Percentiles rank a stretch among this genome's conserved stretches.
These are phyloP conservation scores for Nakaseomyces nivariensis DNA, from an alignment of 1,139 yeast species.

Conservation along the genomic window DNA sequence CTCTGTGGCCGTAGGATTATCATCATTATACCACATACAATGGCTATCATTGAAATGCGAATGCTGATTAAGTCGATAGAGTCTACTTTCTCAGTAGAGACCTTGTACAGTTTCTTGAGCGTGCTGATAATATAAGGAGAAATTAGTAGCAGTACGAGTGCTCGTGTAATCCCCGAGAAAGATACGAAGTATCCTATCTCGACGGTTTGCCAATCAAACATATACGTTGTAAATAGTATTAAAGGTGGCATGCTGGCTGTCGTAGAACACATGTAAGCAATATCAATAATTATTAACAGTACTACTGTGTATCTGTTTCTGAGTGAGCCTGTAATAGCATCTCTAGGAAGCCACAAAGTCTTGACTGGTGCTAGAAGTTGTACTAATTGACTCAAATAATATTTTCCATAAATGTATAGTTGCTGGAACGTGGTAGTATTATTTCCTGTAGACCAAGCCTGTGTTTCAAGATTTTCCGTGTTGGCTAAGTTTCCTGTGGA, in stretches of 20 bases:
- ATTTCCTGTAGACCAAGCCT: conserved; percentile 1
- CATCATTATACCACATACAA: conserved; percentile 35
- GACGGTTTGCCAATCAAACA: conserved; percentile 50
- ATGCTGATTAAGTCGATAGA: conserved; percentile 42
- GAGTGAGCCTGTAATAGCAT: conserved; percentile 24
- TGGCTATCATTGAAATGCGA: conserved; percentile 27
- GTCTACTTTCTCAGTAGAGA: conserved; percentile 37
- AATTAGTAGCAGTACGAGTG: conserved; percentile 34
- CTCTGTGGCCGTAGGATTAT: conserved; percentile 31
- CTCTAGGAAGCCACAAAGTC: conserved; percentile 34
- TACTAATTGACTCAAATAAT: conserved; percentile 4
- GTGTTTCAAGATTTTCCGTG: conserved; percentile 7
- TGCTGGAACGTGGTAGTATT: not conserved
- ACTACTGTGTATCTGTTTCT: conserved; percentile 39
- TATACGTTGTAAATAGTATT: conserved; percentile 48
- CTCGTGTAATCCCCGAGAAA: conserved; percentile 39
- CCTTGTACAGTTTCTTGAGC: conserved; percentile 28
- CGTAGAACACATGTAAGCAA: conserved; percentile 30
- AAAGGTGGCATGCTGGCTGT: conserved; percentile 37
- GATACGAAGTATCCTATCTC: conserved; percentile 52
- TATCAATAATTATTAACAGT: conserved; percentile 39
- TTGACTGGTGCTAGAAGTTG: conserved; percentile 38
- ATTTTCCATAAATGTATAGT: conserved; percentile 1
- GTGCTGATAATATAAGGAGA: conserved; percentile 36
- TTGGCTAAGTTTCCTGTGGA: conserved; percentile 4